Conservation (phyloP, 805 yeast genomes). For the Metschnikowia lochheadii region DNA sequence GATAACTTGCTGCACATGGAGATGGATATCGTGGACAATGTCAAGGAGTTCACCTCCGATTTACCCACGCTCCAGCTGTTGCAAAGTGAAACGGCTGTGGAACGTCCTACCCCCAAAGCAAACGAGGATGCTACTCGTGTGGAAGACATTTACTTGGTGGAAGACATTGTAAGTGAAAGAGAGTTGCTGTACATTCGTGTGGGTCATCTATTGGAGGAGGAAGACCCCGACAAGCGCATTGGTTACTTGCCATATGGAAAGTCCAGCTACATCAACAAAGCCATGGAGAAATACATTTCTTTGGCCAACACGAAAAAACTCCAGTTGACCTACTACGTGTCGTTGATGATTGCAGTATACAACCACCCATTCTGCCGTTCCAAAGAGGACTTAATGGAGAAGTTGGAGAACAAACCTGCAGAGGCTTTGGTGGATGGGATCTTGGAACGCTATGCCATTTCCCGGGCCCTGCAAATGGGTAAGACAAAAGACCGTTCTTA, state of each 20-base stretch:
- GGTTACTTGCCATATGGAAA: constrained; percentile 60
- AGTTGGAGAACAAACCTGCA: constrained; percentile 62
- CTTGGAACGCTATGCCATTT: constrained; percentile 65
- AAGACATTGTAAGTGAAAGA: constrained; percentile 61
- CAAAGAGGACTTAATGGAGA: constrained; percentile 56
- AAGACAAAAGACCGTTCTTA: constrained; percentile 73
- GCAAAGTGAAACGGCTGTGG: constrained; percentile 51
- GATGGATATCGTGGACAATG: constrained; percentile 76
- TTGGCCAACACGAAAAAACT: constrained; percentile 50
- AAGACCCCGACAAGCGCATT: constrained; percentile 42
- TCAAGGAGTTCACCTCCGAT: constrained; percentile 61
- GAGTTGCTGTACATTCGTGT: constrained; percentile 66
- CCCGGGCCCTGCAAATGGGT: constrained; percentile 48
- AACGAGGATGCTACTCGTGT: constrained; percentile 76
- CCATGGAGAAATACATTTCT: constrained; percentile 35
- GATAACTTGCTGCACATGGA: constrained; percentile 72
- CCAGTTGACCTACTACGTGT: constrained; percentile 73
- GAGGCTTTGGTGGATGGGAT: constrained; percentile 68
- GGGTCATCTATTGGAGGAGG: constrained; percentile 54
- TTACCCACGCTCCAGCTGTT: constrained; percentile 71
- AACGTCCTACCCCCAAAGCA: constrained; percentile 80
- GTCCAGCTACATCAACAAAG: constrained; percentile 53
- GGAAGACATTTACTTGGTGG: constrained; percentile 76
- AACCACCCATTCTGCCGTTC: constrained; percentile 60
- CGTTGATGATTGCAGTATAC: constrained; percentile 77